These are phyloP conservation scores for Physcomitrium patens DNA, from an alignment of 225 moss, liverwort and hornwort species.

Conservation along the genomic window DNA sequence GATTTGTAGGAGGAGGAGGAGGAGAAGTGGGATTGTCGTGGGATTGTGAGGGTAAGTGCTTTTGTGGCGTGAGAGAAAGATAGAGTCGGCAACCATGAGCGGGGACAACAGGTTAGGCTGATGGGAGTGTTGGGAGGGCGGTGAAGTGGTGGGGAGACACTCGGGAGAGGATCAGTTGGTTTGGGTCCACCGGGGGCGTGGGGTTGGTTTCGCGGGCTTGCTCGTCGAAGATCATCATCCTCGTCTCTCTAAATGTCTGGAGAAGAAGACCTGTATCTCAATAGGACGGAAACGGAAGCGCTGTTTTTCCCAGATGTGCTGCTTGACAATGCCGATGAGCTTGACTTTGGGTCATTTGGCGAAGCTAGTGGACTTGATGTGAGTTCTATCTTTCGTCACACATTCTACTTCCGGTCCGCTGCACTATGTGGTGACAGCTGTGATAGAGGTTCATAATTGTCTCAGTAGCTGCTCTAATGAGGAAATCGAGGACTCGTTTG, in stretches of 20 bases:
- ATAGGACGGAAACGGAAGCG: constrained; percentile 64
- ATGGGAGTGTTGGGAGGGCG: constrained; percentile 32
- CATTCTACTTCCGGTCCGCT: constrained; percentile 1
- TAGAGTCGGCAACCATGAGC: constrained; percentile 48
- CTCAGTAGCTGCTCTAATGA: neutral
- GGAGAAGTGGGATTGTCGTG: neutral
- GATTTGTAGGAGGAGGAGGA: neutral
- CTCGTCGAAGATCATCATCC: constrained; percentile 35
- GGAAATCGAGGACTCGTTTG: neutral
- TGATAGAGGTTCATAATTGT: constrained; percentile 19
- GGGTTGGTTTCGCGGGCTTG: constrained; percentile 29
- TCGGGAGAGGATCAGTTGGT: neutral
- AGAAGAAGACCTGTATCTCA: constrained; percentile 66
- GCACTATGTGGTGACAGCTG: neutral
- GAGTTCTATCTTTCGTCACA: constrained; percentile 28
- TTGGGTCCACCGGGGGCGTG: neutral
- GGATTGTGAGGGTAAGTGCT: neutral
- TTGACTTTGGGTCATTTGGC: constrained; percentile 78
- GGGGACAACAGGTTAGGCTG: constrained; percentile 76
- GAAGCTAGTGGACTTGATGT: constrained; percentile 68
- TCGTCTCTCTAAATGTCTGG: constrained; percentile 63
- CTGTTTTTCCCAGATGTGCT: constrained; percentile 63
- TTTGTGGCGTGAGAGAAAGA: neutral
- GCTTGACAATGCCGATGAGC: constrained; percentile 65
- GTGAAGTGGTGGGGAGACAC: constrained; percentile 14